These are phyloP conservation scores for Aspergillus neoniger DNA, from an alignment of 2,329 filamentous ascomycete species.

Conservation along the genomic window DNA sequence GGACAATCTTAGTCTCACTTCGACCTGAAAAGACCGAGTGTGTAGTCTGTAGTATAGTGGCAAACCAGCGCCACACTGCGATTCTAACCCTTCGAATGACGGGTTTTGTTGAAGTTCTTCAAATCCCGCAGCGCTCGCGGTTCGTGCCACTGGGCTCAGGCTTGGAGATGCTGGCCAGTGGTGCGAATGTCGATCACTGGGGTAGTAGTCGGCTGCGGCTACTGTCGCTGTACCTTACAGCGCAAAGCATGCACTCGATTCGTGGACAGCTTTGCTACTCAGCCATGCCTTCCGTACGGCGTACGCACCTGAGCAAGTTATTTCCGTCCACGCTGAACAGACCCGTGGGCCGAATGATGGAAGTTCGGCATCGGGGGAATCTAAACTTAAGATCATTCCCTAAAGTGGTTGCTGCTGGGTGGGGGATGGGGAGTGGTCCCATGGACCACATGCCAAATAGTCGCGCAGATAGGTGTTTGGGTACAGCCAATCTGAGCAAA, in stretches of 20 bases:
- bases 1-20: too few relatives aligned
- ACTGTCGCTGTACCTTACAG: neutral
- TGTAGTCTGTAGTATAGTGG: neutral
- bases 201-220: neutral
- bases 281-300: neutral
- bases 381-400: neutral
- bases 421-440: neutral
- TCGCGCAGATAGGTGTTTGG: neutral
- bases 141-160: too few relatives aligned
- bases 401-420: constrained; percentile 3
- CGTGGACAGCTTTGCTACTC: neutral
- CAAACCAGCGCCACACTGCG: neutral
- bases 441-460: neutral
- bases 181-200: neutral
- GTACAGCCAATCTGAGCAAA: neutral
- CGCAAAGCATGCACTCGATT: neutral
- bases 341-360: neutral
- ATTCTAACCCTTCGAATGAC: neutral
- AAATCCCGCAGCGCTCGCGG: too few relatives aligned
- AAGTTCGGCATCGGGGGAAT: neutral
- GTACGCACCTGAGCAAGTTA: neutral
- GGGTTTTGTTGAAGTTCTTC: neutral
- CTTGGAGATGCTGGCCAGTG: neutral
- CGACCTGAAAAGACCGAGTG: too few relatives aligned
- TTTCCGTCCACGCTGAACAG: neutral